Percentiles rank a stretch among this genome's conserved stretches.
Conservation (phyloP, 1,284 basidiomycete genomes). For the Pholiota adiposa region DNA sequence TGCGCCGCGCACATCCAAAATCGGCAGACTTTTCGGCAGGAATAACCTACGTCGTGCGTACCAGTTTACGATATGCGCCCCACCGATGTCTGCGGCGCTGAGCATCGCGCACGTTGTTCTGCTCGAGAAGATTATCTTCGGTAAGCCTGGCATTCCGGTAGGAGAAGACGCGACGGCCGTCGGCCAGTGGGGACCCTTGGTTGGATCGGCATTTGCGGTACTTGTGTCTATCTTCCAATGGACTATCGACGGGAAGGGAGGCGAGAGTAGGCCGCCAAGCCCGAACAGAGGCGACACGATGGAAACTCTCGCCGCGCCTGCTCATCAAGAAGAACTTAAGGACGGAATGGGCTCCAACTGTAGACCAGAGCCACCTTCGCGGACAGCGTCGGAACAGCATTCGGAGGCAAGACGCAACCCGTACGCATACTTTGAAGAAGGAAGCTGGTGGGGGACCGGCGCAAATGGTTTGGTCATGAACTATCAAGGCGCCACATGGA, state of each 20-base stretch:
- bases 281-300: neutral
- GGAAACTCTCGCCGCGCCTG: neutral
- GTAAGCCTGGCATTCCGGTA: conserved; percentile 8
- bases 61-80: conserved; percentile 1
- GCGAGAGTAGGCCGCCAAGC: neutral
- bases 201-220: conserved; percentile 11
- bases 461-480: conserved; percentile 14
- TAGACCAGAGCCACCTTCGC: neutral
- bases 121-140: conserved; percentile 5
- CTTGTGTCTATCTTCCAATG: conserved; percentile 12
- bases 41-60: neutral
- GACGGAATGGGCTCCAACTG: neutral
- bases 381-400: neutral
- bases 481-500: conserved; percentile 4
- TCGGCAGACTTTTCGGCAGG: neutral
- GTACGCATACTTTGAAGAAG: conserved; percentile 6
- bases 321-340: neutral
- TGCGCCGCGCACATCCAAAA: neutral
- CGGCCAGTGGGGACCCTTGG: conserved; percentile 12
- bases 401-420: neutral
- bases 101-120: conserved; percentile 8
- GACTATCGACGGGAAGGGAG: neutral
- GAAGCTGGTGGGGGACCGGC: conserved; percentile 5
- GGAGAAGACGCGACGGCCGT: conserved; percentile 13
- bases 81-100: conserved; percentile 8